A percentile compares a stretch with the other conserved stretches of the same genome.
Conservation (phyloP, 1,284 basidiomycete genomes). For the Ganoderma lingzhi region DNA sequence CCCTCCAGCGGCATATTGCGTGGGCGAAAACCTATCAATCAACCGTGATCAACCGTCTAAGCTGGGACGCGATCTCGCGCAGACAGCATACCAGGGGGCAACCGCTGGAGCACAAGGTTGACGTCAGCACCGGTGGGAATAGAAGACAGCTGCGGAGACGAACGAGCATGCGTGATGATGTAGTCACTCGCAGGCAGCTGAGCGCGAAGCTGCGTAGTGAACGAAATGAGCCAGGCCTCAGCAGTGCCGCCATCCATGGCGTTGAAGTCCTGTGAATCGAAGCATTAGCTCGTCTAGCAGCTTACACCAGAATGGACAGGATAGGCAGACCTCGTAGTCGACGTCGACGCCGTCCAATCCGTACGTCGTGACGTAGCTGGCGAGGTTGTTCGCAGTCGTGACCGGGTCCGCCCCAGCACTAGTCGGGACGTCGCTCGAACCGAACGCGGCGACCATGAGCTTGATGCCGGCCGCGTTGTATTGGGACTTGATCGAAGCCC, state of each 20-base stretch:
- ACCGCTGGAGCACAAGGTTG: slow-evolving; percentile 44
- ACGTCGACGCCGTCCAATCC: slow-evolving; percentile 64
- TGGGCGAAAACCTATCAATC: slow-evolving; percentile 55
- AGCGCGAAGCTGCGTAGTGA: slow-evolving; percentile 48
- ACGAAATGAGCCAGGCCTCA: slow-evolving; percentile 52
- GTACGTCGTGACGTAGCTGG: slow-evolving; percentile 56
- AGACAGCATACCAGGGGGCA: slow-evolving; percentile 56
- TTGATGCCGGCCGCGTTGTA: slow-evolving; percentile 57
- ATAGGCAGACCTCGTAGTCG: slow-evolving; percentile 56
- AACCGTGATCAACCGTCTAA: not conserved
- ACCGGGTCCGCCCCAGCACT: slow-evolving; percentile 49
- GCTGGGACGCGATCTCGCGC: not conserved
- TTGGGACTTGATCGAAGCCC: slow-evolving; percentile 47
- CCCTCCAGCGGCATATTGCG: slow-evolving; percentile 61
- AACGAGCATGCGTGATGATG: slow-evolving; percentile 49
- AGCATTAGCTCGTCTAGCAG: not conserved
- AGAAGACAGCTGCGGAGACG: slow-evolving; percentile 21
- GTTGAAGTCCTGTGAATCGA: slow-evolving; percentile 51
- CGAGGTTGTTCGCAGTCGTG: slow-evolving; percentile 53
- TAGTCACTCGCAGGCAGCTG: slow-evolving; percentile 45
- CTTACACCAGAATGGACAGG: not conserved
- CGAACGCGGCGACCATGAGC: slow-evolving; percentile 57
- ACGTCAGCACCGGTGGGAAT: not conserved
- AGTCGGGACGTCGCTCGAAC: slow-evolving; percentile 60
- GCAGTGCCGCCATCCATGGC: slow-evolving; percentile 51